Conservation (phyloP, 1,284 basidiomycete genomes). For the Ganoderma sp. region DNA sequence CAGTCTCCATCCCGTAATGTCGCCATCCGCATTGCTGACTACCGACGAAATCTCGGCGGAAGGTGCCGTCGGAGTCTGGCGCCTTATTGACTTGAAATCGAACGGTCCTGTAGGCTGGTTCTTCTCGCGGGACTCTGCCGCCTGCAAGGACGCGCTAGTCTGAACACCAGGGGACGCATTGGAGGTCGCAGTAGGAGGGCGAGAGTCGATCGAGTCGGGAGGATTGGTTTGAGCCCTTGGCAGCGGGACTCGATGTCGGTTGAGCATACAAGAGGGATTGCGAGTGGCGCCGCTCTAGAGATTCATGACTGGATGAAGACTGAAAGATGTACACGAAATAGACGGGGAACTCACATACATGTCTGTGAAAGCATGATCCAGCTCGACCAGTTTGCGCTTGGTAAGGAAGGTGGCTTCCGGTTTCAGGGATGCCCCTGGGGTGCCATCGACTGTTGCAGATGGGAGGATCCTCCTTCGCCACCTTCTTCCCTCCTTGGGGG, state of each 20-base stretch:
- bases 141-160: not conserved
- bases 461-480: too few relatives aligned
- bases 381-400: too few relatives aligned
- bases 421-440: too few relatives aligned
- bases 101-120: not conserved
- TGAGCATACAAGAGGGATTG: conserved; percentile 38
- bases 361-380: not conserved
- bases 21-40: not conserved
- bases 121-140: not conserved
- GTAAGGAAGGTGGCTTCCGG: too few relatives aligned
- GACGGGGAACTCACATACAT: not conserved
- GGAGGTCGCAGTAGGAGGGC: not conserved
- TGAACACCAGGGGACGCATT: not conserved
- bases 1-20: not conserved
- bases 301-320: not conserved
- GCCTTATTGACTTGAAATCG: conserved; percentile 4
- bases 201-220: not conserved
- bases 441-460: too few relatives aligned
- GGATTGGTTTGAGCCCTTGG: conserved; percentile 36
- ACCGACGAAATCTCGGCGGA: not conserved
- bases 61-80: not conserved
- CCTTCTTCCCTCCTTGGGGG: too few relatives aligned
- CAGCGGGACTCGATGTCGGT: conserved; percentile 41
- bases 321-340: not conserved
- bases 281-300: conserved; percentile 19